phyloP scores from a whole-genome alignment of 768 basidiomycete genomes.

The Boletus sp. region DNA sequence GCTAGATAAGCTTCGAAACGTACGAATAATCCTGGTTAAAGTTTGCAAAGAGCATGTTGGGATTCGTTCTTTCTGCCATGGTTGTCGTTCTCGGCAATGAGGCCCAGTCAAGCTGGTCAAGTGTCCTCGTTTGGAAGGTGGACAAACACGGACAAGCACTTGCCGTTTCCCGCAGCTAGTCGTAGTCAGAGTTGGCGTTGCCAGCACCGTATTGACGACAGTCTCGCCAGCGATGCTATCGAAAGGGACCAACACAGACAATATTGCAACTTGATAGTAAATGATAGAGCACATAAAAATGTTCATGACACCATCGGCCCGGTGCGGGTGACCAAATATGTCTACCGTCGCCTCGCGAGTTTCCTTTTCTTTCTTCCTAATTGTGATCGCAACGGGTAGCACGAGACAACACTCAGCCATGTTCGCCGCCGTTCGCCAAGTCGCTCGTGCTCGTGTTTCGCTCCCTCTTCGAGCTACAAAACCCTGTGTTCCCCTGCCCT shows the following conservation, averaged over 20 bases:
- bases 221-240: too few species aligned
- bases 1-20: conserved; percentile 20
- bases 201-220: too few species aligned
- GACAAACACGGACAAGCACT: conserved; percentile 19
- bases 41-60: conserved; percentile 79
- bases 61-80: conserved; percentile 41
- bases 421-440: conserved; percentile 16
- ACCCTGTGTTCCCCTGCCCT: neutral
- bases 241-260: too few species aligned
- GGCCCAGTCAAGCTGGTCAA: neutral
- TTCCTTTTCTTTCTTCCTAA: too few species aligned
- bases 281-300: too few species aligned
- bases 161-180: neutral
- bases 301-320: conserved; percentile 3
- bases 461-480: conserved; percentile 4
- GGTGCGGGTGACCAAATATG: conserved; percentile 23
- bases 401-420: conserved; percentile 7
- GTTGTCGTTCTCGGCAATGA: conserved; percentile 11
- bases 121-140: conserved; percentile 9
- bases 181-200: neutral
- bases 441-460: conserved; percentile 11
- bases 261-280: too few species aligned
- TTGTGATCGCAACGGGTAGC: too few species aligned
- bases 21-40: conserved; percentile 99
- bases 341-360: neutral